Conservation (phyloP, 805 yeast species). For the Kodamaea kakaduensis region DNA sequence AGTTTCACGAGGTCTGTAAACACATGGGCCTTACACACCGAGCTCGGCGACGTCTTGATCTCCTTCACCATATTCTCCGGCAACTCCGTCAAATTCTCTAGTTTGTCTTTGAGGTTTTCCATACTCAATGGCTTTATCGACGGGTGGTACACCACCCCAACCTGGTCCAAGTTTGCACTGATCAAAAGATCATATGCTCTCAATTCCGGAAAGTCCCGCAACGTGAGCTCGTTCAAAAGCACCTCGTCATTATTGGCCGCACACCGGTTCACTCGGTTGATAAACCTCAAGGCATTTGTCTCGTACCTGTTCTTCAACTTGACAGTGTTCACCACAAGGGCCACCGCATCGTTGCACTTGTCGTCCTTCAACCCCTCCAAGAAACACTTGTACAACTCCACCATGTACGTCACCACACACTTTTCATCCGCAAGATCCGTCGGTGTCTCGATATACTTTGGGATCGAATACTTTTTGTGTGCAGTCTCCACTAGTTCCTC, state of each 20-base stretch:
- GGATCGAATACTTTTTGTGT: slow-evolving; percentile 43
- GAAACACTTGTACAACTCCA: slow-evolving; percentile 52
- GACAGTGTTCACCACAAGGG: slow-evolving; percentile 12
- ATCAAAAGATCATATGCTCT: slow-evolving; percentile 11
- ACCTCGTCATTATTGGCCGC: slow-evolving; percentile 4
- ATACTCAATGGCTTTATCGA: slow-evolving; percentile 13
- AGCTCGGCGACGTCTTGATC: neutral
- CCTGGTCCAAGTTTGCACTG: slow-evolving; percentile 13
- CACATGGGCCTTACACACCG: neutral
- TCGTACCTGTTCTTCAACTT: slow-evolving; percentile 29
- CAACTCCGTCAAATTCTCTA: neutral
- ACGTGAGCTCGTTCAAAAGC: slow-evolving; percentile 12
- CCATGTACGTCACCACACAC: slow-evolving; percentile 52
- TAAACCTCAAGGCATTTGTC: slow-evolving; percentile 25
- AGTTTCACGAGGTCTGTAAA: slow-evolving; percentile 1
- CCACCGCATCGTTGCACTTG: slow-evolving; percentile 9
- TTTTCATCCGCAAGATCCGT: slow-evolving; percentile 64
- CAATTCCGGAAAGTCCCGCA: slow-evolving; percentile 15
- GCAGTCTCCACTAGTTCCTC: slow-evolving; percentile 39
- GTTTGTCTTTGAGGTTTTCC: slow-evolving; percentile 9
- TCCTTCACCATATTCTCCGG: neutral
- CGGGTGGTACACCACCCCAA: slow-evolving; percentile 14
- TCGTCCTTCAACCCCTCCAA: slow-evolving; percentile 10
- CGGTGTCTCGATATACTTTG: slow-evolving; percentile 45
- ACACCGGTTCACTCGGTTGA: slow-evolving; percentile 20